phyloP scores from a whole-genome alignment of 1,284 basidiomycete genomes.

The Athelia sp. region DNA sequence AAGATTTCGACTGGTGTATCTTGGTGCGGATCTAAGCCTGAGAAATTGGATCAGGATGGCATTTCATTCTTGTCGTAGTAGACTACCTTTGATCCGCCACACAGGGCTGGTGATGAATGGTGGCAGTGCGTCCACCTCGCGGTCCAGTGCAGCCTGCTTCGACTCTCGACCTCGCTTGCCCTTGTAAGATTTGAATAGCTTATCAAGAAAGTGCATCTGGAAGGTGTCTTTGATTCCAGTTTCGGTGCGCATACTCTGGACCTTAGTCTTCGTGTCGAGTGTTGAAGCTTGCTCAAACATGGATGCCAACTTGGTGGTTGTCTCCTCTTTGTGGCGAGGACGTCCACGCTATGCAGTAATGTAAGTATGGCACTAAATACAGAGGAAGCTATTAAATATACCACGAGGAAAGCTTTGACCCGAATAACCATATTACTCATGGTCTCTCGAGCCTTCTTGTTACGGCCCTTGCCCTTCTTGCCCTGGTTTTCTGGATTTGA shows the following conservation, averaged over 20 bases:
- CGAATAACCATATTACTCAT: neutral
- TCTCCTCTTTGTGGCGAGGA: neutral
- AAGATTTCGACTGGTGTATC: slow-evolving; percentile 33
- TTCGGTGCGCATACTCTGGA: neutral
- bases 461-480: neutral
- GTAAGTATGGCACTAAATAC: too few species aligned
- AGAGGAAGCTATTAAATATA: neutral
- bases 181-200: neutral
- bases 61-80: neutral
- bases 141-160: neutral
- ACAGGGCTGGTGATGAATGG: slow-evolving; percentile 2
- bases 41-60: neutral
- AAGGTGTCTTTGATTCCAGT: neutral
- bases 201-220: neutral
- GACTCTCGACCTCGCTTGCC: neutral
- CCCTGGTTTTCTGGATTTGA: too few species aligned
- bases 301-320: neutral
- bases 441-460: neutral
- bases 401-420: slow-evolving; percentile 1
- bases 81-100: slow-evolving; percentile 4
- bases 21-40: slow-evolving; percentile 26
- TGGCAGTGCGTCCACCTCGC: neutral
- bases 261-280: neutral
- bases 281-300: neutral
- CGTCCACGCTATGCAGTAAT: too few species aligned